A percentile compares a stretch with the other conserved stretches of the same genome.
phyloP scores from a whole-genome alignment of 345 rosid genomes.

The Atalantia buxifolia region DNA sequence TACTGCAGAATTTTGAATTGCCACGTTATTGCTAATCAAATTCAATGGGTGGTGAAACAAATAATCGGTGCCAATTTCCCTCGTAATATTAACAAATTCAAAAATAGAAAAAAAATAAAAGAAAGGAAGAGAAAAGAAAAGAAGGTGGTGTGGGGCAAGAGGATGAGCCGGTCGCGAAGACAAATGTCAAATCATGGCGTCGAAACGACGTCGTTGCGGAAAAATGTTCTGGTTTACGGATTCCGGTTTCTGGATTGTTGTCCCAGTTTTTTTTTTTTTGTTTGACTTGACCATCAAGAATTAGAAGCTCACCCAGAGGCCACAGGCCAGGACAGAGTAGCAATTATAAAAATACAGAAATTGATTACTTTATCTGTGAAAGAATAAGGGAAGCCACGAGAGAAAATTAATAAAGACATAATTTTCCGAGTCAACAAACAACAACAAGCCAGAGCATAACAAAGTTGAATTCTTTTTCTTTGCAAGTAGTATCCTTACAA shows the following conservation, averaged over 20 bases:
- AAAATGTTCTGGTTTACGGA: neutral
- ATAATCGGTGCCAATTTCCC: neutral
- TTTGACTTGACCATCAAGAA: conserved; percentile 4
- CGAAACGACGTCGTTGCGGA: neutral
- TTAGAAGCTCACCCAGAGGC: neutral
- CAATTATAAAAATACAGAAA: neutral
- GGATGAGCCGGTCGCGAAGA: too few relatives aligned
- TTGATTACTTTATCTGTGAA: neutral
- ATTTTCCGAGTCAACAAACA: conserved; percentile 54
- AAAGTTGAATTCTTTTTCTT: conserved; percentile 21
- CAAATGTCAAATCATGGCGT: neutral
- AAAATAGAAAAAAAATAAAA: neutral
- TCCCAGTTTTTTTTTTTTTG: neutral
- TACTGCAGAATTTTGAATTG: neutral
- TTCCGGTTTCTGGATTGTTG: conserved; percentile 4
- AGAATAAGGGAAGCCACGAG: conserved; percentile 7
- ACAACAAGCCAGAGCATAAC: conserved; percentile 36
- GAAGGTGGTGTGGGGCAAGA: too few relatives aligned
- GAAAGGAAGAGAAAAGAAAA: neutral
- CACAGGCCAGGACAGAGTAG: conserved; percentile 2
- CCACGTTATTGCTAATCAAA: neutral
- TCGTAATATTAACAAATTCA: neutral
- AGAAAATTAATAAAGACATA: neutral
- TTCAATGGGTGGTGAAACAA: neutral
- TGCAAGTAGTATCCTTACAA: conserved; percentile 29